Evolutionary conservation across 768 basidiomycete species (phyloP), one percentile per base, ranked within the genome.

Genomic region (Krasilnikovozyma curviuscula): DNA sequence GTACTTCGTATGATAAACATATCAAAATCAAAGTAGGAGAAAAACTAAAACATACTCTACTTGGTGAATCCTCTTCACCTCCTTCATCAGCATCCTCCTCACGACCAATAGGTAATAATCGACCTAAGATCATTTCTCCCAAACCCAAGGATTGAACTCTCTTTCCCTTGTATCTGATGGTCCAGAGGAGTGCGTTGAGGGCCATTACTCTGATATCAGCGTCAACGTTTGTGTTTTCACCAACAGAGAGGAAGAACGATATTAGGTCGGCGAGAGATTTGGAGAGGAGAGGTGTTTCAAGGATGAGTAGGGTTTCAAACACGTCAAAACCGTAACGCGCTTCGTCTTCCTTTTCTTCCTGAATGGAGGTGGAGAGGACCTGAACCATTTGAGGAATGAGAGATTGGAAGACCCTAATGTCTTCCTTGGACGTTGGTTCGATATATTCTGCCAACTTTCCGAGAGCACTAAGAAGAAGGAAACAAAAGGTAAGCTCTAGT

Each of bases 151-250:
- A 74, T 66, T 93, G 86, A 31, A 98, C 74, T 66, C 88, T 93
- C 42, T 80, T 79, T 69, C 95, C 95, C 77, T 97, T 98, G 70
- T 97, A 97, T 71, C 89, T 81, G 46, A 97, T 79, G 7, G 88
- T 85, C 89, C 89, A 97, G 60, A 85, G 82, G 8, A 98, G 75
- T 7, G 83, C 81, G 59, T 95, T 97, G 32, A 98, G 73, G 9
- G 82, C 78, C 56, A 93, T 79, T 51, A 88, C 75, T 49, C 93
- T 81, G 50, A 93, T 75, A 44, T 83, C 85, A 40, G 68, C 65
- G 38, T 83, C 82, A 58, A 79, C 77, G 10, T 68, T 66, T 54
- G 72, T 73, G 69, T 91, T 88, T 28, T 73, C 78, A 48, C 85
- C 89, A 35, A 79, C 79, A 40, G 70, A 70, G 33, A 97, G 73